These are phyloP conservation scores for Crithidia expoeki DNA, from an alignment of 208 protist genomes.

Conservation along the genomic window DNA sequence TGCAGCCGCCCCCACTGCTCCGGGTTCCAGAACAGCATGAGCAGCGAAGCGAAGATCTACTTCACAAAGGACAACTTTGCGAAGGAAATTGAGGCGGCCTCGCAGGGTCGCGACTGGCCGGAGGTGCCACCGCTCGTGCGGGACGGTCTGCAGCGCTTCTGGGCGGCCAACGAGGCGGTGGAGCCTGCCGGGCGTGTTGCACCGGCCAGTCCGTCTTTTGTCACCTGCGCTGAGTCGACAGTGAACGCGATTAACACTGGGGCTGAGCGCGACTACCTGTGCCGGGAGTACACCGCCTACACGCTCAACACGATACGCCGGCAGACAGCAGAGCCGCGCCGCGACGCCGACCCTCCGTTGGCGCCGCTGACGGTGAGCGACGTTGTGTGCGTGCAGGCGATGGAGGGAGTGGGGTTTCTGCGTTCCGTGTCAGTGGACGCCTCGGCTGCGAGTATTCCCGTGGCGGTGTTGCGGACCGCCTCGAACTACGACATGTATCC, in stretches of 20 bases:
- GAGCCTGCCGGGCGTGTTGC: conserved; percentile 21
- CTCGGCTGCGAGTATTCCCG: conserved; percentile 27
- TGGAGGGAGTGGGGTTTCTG: conserved; percentile 64
- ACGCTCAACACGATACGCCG: conserved; percentile 30
- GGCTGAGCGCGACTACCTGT: conserved; percentile 59
- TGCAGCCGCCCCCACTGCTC: conserved; percentile 59
- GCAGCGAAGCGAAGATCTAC: conserved; percentile 36
- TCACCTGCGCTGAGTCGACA: conserved; percentile 59
- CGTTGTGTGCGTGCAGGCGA: conserved; percentile 64
- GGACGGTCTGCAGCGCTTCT: conserved; percentile 37
- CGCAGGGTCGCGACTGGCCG: conserved; percentile 38
- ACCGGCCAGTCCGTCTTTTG: conserved; percentile 34
- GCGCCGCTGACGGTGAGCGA: conserved; percentile 35
- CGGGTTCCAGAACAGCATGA: conserved; percentile 23
- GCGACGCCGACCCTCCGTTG: conserved; percentile 9
- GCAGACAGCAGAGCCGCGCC: neutral
- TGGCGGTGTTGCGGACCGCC: conserved; percentile 58
- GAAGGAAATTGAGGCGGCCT: conserved; percentile 45
- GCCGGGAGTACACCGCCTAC: conserved; percentile 58
- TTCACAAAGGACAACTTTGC: conserved; percentile 36
- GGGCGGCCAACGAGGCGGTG: conserved; percentile 53
- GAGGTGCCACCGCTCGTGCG: conserved; percentile 34
- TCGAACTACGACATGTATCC: conserved; percentile 68
- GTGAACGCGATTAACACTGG: conserved; percentile 56
- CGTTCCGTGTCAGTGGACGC: conserved; percentile 18